Conservation (phyloP, 306 rosid genomes). For the Arachis hypogaea region DNA sequence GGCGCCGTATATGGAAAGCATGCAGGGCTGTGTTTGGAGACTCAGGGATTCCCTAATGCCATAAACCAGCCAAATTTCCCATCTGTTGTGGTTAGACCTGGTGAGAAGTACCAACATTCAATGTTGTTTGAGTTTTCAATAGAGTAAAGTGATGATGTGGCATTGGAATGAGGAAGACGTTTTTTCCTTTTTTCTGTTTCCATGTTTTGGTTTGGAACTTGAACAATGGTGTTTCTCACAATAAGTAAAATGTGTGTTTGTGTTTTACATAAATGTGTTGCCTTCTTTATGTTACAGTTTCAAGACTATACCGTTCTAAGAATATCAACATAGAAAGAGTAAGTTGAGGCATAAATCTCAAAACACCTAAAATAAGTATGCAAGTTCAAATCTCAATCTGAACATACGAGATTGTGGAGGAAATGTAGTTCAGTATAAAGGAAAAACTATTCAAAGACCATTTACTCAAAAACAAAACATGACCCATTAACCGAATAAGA, state of each 20-base stretch:
- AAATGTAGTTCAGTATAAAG: no score
- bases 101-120: conserved; percentile 75
- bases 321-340: background rate
- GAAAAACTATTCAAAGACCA: no score
- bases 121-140: conserved; percentile 89
- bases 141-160: conserved; percentile 44
- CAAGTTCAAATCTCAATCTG: no score
- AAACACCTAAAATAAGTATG: no score
- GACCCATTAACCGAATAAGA: no score
- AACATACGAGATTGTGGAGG: no score
- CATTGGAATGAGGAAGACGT: conserved; percentile 29
- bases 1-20: conserved; percentile 81
- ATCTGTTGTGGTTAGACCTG: conserved; percentile 74
- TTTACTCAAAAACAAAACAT: no score
- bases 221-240: conserved; percentile 23
- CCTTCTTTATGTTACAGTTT: background rate
- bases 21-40: conserved; percentile 87
- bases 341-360: no score
- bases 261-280: background rate
- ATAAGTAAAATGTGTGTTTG: conserved; percentile 19
- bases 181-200: conserved; percentile 7
- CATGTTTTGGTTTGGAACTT: conserved; percentile 7
- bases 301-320: conserved; percentile 8
- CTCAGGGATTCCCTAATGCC: conserved; percentile 94
- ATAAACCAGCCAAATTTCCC: conserved; percentile 77